These are phyloP conservation scores for Alternaria brassicae DNA, from an alignment of 2,329 filamentous ascomycete species.

Conservation along the genomic window DNA sequence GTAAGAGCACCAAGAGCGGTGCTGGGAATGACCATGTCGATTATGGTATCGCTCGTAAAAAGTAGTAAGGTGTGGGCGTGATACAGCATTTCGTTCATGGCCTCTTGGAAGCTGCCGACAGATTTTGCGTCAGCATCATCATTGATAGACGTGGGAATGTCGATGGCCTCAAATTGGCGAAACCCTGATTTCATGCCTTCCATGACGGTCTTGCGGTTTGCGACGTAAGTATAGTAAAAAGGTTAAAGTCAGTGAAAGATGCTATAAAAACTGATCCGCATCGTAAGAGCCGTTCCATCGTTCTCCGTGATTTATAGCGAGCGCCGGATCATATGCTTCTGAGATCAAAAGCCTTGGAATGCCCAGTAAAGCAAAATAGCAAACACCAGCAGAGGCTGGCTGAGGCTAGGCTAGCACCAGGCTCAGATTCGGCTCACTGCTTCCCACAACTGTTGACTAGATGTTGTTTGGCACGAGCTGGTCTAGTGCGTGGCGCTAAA, in stretches of 20 bases:
- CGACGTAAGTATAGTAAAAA: not conserved
- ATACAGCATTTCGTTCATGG: not conserved
- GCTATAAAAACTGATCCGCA: no score
- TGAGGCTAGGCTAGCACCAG: no score
- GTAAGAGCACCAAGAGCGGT: conserved; percentile 18
- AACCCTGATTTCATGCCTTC: not conserved
- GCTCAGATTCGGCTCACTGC: no score
- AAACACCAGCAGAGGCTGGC: not conserved
- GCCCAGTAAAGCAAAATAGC: no score
- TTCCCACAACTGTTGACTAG: no score
- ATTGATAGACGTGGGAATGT: not conserved
- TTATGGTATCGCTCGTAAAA: conserved; percentile 14
- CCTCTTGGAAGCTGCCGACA: not conserved
- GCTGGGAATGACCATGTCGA: conserved; percentile 22
- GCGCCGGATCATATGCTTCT: no score
- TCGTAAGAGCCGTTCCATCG: not conserved
- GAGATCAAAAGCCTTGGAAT: no score
- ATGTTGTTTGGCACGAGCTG: no score
- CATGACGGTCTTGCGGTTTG: not conserved
- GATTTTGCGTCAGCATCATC: not conserved
- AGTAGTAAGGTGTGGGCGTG: conserved; percentile 10
- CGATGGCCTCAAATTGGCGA: not conserved
- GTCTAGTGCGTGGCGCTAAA: no score
- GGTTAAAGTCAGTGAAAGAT: not conserved
- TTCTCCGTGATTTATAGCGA: not conserved